A percentile compares a stretch with the other conserved stretches of the same genome.
phyloP scores from a whole-genome alignment of 352 stramenopile genomes.

The Aphanomyces stellatus region DNA sequence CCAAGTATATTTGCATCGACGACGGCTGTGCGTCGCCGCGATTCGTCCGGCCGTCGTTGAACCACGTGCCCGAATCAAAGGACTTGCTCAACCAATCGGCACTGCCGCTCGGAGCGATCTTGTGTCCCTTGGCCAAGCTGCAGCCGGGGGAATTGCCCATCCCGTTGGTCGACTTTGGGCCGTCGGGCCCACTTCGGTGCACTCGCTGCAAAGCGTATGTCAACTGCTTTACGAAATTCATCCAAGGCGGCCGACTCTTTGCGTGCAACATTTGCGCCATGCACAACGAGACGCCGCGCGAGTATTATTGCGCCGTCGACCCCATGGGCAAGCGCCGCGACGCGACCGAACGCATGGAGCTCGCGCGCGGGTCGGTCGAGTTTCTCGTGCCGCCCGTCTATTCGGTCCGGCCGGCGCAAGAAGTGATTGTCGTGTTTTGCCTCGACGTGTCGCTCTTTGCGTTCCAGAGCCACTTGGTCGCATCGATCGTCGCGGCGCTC shows the following conservation, averaged over 20 bases:
- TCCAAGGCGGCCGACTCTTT: slow-evolving; percentile 75
- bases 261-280: slow-evolving; percentile 86
- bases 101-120: slow-evolving; percentile 68
- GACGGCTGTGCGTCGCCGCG: slow-evolving; percentile 84
- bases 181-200: slow-evolving; percentile 69
- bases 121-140: slow-evolving; percentile 74
- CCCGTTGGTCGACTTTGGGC: slow-evolving; percentile 79
- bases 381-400: slow-evolving; percentile 79
- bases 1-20: slow-evolving; percentile 74
- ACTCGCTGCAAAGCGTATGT: slow-evolving; percentile 80
- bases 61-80: slow-evolving; percentile 66
- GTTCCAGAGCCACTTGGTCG: slow-evolving; percentile 62
- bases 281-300: slow-evolving; percentile 70
- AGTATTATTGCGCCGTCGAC: slow-evolving; percentile 85
- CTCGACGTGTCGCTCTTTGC: slow-evolving; percentile 81
- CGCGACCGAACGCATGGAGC: slow-evolving; percentile 66
- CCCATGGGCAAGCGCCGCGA: slow-evolving; percentile 76
- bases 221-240: slow-evolving; percentile 84
- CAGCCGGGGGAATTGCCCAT: slow-evolving; percentile 76
- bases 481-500: slow-evolving; percentile 60
- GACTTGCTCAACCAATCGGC: slow-evolving; percentile 70
- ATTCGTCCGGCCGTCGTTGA: slow-evolving; percentile 83
- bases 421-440: slow-evolving; percentile 82
- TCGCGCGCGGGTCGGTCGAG: slow-evolving; percentile 76
- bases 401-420: slow-evolving; percentile 66